Evolutionary conservation across 2,329 filamentous ascomycete genomes (phyloP), one percentile per base, ranked within the genome.

Genomic region (Orbilia brochopaga): DNA sequence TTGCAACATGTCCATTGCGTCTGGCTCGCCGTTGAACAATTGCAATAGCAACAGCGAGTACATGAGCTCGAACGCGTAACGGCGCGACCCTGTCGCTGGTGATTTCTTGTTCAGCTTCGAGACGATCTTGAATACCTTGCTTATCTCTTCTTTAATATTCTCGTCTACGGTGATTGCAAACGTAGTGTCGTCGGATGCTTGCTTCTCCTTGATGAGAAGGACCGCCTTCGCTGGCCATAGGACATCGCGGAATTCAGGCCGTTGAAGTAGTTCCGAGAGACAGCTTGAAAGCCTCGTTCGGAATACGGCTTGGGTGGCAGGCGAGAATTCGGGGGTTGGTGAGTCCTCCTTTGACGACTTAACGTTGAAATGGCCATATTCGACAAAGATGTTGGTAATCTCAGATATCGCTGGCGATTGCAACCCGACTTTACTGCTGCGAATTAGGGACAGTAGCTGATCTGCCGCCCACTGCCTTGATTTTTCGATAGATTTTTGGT

Each of bases 11-110:
- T 74, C 73, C 15, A 96, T 85, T 0, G 92, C 90, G 77, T 97
- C 94, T 0, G 89, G 84, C 69, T 96, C 92, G 23, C 91, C 90
- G 76, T 93, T 92, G 81, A 96, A 96, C 7, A 96, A 84, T 79
- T 97, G 91, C 62, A 97, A 83, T 13, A 97, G 85, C 0, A 91
- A 89, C 58, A 97, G 85, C 0, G 91, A 88, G 78, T 96, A 91
- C 0, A 97, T 84, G 37, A 97, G 83, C 19, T 89, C 88, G 66
- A 97, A 85, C 0, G 90, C 90, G 70, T 64, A 64, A 54, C 55
- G 50, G 32, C 66, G 61, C 40, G 66, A 70, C 13, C 66, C 66
- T 6, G 50, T 30, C 1, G 40, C 32, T 51, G 66, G 59, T 0
- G 44, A 46, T 21, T 60, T 62, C 32, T 67, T 66, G 15, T 72